These are phyloP conservation scores for Cornus suecica DNA, from an alignment of 148 eudicot species.

Conservation along the genomic window DNA sequence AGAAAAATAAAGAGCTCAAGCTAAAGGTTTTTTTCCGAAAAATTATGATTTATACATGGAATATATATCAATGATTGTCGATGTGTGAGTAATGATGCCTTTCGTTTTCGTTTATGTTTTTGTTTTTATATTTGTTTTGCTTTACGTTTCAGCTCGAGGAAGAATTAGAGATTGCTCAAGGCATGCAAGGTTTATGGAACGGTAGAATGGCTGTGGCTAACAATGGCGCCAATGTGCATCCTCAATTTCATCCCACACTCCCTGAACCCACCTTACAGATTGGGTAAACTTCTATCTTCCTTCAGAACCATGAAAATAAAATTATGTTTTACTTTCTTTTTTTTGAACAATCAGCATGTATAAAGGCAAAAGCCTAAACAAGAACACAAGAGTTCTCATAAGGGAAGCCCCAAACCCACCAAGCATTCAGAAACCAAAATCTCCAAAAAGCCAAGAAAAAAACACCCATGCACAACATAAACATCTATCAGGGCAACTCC, in stretches of 20 bases:
- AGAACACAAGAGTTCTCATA: too few relatives aligned
- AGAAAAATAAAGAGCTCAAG: constrained; percentile 8
- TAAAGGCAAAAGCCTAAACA: too few relatives aligned
- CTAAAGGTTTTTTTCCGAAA: not conserved
- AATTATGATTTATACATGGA: not conserved
- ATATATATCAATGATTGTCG: not conserved
- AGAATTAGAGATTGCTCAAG: not conserved
- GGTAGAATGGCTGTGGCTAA: not conserved
- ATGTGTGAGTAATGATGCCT: not conserved
- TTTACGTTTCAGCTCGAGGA: constrained; percentile 6
- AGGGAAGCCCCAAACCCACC: too few relatives aligned
- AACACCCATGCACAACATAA: too few relatives aligned
- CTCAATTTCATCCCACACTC: not conserved
- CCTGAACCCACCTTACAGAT: not conserved
- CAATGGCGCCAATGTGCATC: not conserved
- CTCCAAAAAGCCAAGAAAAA: too few relatives aligned
- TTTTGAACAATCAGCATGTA: too few relatives aligned
- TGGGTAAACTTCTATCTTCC: not conserved
- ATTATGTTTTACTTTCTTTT: too few relatives aligned
- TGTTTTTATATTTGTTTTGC: too few relatives aligned
- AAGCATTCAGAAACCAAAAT: too few relatives aligned
- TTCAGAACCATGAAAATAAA: not conserved
- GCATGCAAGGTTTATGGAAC: not conserved
- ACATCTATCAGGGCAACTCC: too few relatives aligned
- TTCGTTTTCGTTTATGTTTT: too few relatives aligned